Percentiles rank a stretch among this genome's conserved stretches.
Evolutionary conservation across 1,284 basidiomycete genomes (phyloP).

Genomic region (Rhodotorula sp.): DNA sequence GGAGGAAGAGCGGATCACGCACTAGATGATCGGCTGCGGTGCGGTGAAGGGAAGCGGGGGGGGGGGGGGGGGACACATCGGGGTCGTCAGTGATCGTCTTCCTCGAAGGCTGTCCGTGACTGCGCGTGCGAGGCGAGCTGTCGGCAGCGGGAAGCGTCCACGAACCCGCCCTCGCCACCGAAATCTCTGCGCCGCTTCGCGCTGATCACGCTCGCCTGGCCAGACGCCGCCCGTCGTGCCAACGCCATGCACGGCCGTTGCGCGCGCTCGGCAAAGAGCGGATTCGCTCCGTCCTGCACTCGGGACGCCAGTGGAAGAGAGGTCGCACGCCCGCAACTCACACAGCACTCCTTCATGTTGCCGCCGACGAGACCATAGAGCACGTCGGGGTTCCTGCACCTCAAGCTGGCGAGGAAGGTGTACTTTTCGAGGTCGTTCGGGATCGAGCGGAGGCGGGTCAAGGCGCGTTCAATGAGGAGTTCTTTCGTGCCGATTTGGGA

Average conservation of each 20-base stretch:
- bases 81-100: neutral
- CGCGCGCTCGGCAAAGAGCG: too few species aligned
- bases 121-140: neutral
- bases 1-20: neutral
- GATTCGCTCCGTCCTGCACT: too few species aligned
- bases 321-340: conserved; percentile 29
- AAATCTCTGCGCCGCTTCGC: too few species aligned
- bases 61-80: too few species aligned
- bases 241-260: too few species aligned
- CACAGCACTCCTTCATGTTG: conserved; percentile 59
- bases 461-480: conserved; percentile 33
- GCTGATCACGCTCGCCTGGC: too few species aligned
- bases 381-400: conserved; percentile 66
- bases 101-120: too few species aligned
- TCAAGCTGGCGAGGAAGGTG: conserved; percentile 72
- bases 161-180: too few species aligned
- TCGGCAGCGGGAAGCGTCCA: neutral
- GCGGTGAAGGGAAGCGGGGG: neutral
- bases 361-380: conserved; percentile 62
- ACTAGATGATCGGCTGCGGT: conserved; percentile 10
- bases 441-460: conserved; percentile 34
- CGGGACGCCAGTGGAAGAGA: neutral
- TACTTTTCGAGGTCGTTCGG: conserved; percentile 61
- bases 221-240: too few species aligned
- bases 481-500: conserved; percentile 19